phyloP scores from a whole-genome alignment of 2,329 filamentous ascomycete species.

The Dothideomycetes sp. region DNA sequence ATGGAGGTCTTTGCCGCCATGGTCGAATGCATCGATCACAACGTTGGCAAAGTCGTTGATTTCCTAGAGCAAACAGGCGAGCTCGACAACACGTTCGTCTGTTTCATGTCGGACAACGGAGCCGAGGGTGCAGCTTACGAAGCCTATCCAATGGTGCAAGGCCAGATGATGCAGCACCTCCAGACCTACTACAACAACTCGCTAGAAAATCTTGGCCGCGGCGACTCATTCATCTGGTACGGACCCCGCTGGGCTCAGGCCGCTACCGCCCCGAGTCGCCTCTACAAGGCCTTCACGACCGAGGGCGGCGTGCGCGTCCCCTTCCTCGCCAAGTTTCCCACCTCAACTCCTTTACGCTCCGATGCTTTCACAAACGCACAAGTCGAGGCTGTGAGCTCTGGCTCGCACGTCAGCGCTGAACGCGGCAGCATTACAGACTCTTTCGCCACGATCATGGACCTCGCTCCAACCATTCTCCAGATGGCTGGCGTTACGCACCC shows the following conservation, averaged over 20 bases:
- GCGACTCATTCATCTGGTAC: slow-evolving; percentile 50
- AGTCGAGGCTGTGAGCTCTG: slow-evolving; percentile 26
- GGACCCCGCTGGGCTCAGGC: slow-evolving; percentile 46
- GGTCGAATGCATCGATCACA: slow-evolving; percentile 51
- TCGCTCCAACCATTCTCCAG: slow-evolving; percentile 32
- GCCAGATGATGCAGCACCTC: slow-evolving; percentile 42
- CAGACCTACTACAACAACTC: slow-evolving; percentile 48
- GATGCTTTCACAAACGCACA: slow-evolving; percentile 30
- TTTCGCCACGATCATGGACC: slow-evolving; percentile 37
- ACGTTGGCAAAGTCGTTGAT: slow-evolving; percentile 48
- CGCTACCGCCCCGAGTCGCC: slow-evolving; percentile 38
- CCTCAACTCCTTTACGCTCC: slow-evolving; percentile 10
- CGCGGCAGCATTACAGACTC: slow-evolving; percentile 34
- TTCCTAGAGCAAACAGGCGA: slow-evolving; percentile 46
- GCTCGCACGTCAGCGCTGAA: slow-evolving; percentile 9
- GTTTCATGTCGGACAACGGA: slow-evolving; percentile 54
- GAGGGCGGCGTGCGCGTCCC: slow-evolving; percentile 43
- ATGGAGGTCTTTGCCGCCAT: slow-evolving; percentile 56
- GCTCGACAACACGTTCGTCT: slow-evolving; percentile 52
- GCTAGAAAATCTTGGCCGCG: slow-evolving; percentile 47
- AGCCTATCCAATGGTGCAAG: slow-evolving; percentile 45
- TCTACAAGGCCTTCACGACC: slow-evolving; percentile 36
- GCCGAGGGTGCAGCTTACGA: slow-evolving; percentile 50
- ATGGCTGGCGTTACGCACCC: slow-evolving; percentile 42
- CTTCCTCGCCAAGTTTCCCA: slow-evolving; percentile 33